phyloP scores from a whole-genome alignment of 2,329 filamentous ascomycete genomes.

The Cercospora sp. region DNA sequence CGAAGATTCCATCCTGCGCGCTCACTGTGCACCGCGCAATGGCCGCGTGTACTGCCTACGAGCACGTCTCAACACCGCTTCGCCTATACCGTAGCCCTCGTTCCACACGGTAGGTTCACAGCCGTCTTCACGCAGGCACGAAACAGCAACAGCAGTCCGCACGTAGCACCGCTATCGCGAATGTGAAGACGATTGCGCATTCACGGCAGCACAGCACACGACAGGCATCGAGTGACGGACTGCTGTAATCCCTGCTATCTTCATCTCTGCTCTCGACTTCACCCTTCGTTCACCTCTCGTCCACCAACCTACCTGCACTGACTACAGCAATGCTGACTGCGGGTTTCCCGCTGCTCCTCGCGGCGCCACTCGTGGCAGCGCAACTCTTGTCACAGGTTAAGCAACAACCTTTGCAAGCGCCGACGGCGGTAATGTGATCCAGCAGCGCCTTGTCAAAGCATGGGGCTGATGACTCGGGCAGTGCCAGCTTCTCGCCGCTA shows the following conservation, averaged over 20 bases:
- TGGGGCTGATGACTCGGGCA: not conserved
- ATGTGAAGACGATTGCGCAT: not conserved
- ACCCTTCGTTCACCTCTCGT: not conserved
- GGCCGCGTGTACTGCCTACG: not conserved
- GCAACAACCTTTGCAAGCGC: not conserved
- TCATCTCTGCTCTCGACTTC: not conserved
- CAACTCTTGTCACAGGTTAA: not conserved
- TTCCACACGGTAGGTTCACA: not conserved
- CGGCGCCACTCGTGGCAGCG: not conserved
- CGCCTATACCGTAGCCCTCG: not conserved
- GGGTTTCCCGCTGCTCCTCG: not conserved
- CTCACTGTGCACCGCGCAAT: not conserved
- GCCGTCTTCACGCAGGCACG: not conserved
- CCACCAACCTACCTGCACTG: not conserved
- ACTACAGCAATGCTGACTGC: not conserved
- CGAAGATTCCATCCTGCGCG: not conserved
- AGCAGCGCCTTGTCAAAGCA: not conserved
- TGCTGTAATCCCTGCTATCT: not conserved
- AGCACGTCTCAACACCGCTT: not conserved
- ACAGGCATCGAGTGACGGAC: not conserved
- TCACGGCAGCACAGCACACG: not conserved
- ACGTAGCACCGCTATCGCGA: not conserved
- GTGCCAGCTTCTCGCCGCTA: conserved; percentile 18
- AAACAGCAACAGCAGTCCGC: not conserved
- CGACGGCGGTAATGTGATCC: not conserved